Evolutionary conservation across 2,329 filamentous ascomycete genomes (phyloP).

Genomic region (Xylariaceae sp.): DNA sequence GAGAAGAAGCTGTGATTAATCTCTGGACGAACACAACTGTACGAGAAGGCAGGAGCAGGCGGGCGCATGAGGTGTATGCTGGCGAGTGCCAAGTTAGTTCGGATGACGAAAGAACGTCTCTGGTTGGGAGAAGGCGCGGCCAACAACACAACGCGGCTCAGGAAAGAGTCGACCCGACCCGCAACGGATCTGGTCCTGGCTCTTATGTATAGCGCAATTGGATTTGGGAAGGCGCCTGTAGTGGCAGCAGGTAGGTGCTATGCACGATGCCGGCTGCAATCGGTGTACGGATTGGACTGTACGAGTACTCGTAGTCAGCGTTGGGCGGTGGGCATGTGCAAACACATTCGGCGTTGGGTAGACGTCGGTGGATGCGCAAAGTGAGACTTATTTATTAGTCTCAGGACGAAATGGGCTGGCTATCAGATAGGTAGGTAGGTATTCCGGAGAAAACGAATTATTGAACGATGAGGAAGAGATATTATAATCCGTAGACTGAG

Average conservation of each 20-base stretch:
- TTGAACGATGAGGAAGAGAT: slow-evolving; percentile 13
- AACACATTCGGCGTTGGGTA: too few relatives aligned
- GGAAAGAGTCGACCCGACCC: slow-evolving; percentile 15
- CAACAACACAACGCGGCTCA: slow-evolving; percentile 3
- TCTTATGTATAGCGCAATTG: background rate
- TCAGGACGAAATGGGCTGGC: background rate
- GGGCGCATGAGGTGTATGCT: background rate
- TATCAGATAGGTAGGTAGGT: too few relatives aligned
- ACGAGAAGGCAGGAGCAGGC: background rate
- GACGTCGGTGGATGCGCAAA: background rate
- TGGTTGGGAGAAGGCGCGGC: slow-evolving; percentile 30
- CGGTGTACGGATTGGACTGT: slow-evolving; percentile 2
- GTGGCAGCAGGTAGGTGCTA: background rate
- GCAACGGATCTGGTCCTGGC: slow-evolving; percentile 1
- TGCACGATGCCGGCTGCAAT: slow-evolving; percentile 8
- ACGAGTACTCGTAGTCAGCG: slow-evolving; percentile 1
- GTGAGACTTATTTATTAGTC: background rate
- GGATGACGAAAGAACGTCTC: slow-evolving; percentile 30
- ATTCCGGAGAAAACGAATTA: background rate
- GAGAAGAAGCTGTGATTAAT: slow-evolving; percentile 11
- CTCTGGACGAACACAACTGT: background rate
- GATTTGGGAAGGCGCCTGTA: slow-evolving; percentile 2
- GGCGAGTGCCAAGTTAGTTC: slow-evolving; percentile 9
- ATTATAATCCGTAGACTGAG: slow-evolving; percentile 15
- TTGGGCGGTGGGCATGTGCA: slow-evolving; percentile 5